Evolutionary conservation across 2,329 filamentous ascomycete species (phyloP).

Genomic region (Mollisia scopiformis): DNA sequence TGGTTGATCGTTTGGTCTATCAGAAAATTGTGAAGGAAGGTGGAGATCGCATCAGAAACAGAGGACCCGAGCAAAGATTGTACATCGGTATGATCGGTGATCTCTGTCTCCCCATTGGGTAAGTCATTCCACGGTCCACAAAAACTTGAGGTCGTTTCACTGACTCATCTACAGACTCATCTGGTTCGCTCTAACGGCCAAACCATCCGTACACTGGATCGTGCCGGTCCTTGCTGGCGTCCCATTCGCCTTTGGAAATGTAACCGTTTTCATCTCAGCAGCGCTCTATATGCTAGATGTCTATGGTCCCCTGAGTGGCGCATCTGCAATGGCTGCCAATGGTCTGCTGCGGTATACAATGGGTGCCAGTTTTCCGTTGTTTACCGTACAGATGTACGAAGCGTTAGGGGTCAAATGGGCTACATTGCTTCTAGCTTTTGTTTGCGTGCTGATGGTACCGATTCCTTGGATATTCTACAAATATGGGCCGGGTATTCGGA

Average conservation of each 20-base stretch:
- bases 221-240: slow-evolving; percentile 41
- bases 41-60: slow-evolving; percentile 33
- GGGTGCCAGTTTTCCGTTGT: slow-evolving; percentile 61
- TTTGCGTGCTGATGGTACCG: slow-evolving; percentile 51
- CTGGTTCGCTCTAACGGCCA: slow-evolving; percentile 40
- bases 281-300: slow-evolving; percentile 58
- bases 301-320: slow-evolving; percentile 57
- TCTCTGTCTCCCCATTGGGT: slow-evolving; percentile 44
- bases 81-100: slow-evolving; percentile 38
- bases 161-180: slow-evolving; percentile 24
- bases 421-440: slow-evolving; percentile 42
- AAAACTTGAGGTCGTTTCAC: slow-evolving; percentile 28
- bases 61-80: slow-evolving; percentile 42
- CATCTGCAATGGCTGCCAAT: slow-evolving; percentile 63
- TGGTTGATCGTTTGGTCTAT: slow-evolving; percentile 47
- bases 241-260: slow-evolving; percentile 60
- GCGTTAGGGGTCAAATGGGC: slow-evolving; percentile 43
- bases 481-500: slow-evolving; percentile 42
- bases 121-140: not conserved
- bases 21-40: slow-evolving; percentile 14
- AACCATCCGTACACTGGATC: slow-evolving; percentile 17
- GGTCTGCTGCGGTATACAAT: slow-evolving; percentile 58
- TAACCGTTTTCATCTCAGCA: slow-evolving; percentile 53
- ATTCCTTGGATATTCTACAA: slow-evolving; percentile 57
- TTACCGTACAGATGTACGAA: slow-evolving; percentile 52